Conservation (phyloP, 177 flowering plant genomes). For the Vitis hybrid region DNA sequence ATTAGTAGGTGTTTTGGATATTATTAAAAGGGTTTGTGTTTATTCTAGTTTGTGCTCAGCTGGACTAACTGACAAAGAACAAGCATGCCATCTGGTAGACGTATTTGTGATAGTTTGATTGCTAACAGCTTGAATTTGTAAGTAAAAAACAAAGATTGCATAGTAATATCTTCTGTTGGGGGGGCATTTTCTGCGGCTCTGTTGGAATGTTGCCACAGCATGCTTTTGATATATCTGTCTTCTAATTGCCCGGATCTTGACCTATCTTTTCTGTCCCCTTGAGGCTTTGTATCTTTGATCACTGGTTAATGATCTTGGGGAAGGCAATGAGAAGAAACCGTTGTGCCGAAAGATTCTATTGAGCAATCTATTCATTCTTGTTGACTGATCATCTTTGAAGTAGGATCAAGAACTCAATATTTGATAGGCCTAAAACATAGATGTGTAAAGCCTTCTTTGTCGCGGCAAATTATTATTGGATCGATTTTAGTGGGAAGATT, state of each 20-base stretch:
- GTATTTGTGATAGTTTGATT: conserved; percentile 31
- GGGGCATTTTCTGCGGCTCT: neutral
- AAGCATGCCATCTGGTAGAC: conserved; percentile 17
- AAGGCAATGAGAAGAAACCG: no score
- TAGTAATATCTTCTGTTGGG: neutral
- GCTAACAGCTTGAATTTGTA: conserved; percentile 48
- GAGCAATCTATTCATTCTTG: no score
- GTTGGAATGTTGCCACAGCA: neutral
- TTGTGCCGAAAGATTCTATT: no score
- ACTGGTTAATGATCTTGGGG: no score
- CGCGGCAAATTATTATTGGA: no score
- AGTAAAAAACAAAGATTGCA: conserved; percentile 17
- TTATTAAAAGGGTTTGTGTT: conserved; percentile 22
- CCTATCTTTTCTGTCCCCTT: neutral
- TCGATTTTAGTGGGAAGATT: no score
- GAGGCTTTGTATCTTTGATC: no score
- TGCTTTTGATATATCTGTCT: neutral
- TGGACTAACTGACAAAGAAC: conserved; percentile 32
- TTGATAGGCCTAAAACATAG: no score
- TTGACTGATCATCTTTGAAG: no score
- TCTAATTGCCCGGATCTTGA: neutral
- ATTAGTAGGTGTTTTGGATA: conserved; percentile 23
- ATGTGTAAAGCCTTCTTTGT: no score
- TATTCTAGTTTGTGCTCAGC: conserved; percentile 35
- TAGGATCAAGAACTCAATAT: no score